phyloP scores from a whole-genome alignment of 1,139 yeast genomes.

The Saccharomyces uvarum region DNA sequence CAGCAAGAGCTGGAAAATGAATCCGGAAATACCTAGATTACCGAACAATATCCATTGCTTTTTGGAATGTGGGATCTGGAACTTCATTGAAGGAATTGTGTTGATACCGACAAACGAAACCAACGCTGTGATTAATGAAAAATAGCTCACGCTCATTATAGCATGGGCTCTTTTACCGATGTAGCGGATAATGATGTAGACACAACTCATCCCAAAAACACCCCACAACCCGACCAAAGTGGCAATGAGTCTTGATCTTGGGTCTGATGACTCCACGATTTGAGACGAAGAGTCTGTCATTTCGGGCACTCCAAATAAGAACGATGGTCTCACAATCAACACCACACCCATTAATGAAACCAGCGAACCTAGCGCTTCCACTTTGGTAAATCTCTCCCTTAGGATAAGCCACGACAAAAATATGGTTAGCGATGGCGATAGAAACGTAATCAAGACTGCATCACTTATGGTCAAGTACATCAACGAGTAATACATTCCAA shows the following conservation, averaged over 20 bases:
- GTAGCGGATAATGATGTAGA: conserved; percentile 62
- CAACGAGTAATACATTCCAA: conserved; percentile 66
- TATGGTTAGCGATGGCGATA: conserved; percentile 72
- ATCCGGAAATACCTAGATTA: conserved; percentile 68
- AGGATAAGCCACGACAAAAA: conserved; percentile 62
- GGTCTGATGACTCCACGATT: conserved; percentile 22
- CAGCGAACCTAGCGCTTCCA: conserved; percentile 64
- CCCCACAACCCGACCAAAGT: conserved; percentile 61
- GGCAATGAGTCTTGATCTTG: conserved; percentile 40
- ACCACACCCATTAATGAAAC: conserved; percentile 69
- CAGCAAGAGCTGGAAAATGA: conserved; percentile 67
- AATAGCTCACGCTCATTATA: conserved; percentile 66
- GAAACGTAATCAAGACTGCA: conserved; percentile 71
- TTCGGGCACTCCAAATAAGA: conserved; percentile 45
- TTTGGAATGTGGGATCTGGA: conserved; percentile 50
- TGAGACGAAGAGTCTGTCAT: conserved; percentile 8
- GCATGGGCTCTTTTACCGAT: conserved; percentile 80
- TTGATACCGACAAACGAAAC: conserved; percentile 48
- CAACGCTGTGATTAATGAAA: conserved; percentile 53
- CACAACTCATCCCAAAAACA: conserved; percentile 62
- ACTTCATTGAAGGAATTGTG: conserved; percentile 49
- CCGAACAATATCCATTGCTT: conserved; percentile 60
- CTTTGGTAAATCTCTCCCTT: conserved; percentile 54
- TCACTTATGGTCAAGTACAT: conserved; percentile 66
- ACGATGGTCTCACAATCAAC: conserved; percentile 75